Evolutionary conservation across 2,329 filamentous ascomycete species (phyloP).

Genomic region (Bipolaris oryzae): DNA sequence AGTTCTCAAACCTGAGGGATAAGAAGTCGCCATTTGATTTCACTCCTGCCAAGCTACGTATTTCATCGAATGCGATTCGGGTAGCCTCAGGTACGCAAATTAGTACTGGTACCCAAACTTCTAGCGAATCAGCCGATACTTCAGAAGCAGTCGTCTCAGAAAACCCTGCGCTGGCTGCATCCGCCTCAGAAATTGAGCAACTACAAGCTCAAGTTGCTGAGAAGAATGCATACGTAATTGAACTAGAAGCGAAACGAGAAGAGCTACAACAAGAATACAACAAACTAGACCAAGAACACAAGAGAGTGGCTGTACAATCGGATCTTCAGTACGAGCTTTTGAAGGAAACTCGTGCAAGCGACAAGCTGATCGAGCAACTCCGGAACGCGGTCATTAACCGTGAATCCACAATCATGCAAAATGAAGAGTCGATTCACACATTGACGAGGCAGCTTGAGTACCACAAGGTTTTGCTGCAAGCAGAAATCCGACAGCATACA

Average conservation of each 20-base stretch:
- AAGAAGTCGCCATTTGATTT: slow-evolving; percentile 39
- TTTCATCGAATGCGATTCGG: slow-evolving; percentile 1
- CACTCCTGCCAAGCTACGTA: slow-evolving; percentile 12
- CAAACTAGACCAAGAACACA: slow-evolving; percentile 31
- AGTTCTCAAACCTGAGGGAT: slow-evolving; percentile 39
- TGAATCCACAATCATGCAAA: slow-evolving; percentile 41
- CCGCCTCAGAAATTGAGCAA: slow-evolving; percentile 38
- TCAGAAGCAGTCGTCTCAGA: slow-evolving; percentile 24
- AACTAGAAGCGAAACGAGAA: slow-evolving; percentile 31
- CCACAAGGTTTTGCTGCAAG: slow-evolving; percentile 49
- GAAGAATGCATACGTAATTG: slow-evolving; percentile 32
- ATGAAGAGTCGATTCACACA: slow-evolving; percentile 36
- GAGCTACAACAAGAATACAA: slow-evolving; percentile 26
- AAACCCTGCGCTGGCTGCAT: slow-evolving; percentile 31
- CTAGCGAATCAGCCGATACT: slow-evolving; percentile 26
- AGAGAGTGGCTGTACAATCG: slow-evolving; percentile 31
- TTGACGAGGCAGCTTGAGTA: slow-evolving; percentile 48
- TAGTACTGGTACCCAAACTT: slow-evolving; percentile 42
- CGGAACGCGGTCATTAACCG: slow-evolving; percentile 38
- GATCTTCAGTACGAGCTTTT: slow-evolving; percentile 40
- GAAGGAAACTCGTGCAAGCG: slow-evolving; percentile 32
- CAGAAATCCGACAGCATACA: slow-evolving; percentile 50
- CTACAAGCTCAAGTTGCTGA: slow-evolving; percentile 43
- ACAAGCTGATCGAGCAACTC: slow-evolving; percentile 39
- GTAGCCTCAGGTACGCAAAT: slow-evolving; percentile 21